Evolutionary conservation across 108 stramenopile genomes (phyloP), one percentile per base, ranked within the genome.

Genomic region (Chaetoceros muelleri): DNA sequence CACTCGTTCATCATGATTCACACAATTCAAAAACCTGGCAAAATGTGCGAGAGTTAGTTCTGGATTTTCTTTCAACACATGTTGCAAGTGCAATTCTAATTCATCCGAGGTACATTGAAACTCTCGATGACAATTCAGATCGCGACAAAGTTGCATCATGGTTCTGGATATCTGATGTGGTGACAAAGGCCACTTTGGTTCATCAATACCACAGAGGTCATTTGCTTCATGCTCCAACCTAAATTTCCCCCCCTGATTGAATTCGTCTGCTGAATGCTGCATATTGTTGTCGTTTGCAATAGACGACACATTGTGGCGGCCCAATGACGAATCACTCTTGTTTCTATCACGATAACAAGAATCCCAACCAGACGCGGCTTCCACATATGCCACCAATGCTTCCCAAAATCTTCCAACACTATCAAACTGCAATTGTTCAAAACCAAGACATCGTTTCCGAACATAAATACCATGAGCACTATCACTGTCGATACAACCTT

Each of bases 1-100:
- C 8, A 69, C 70, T 26, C 84, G 79, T 63, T 94, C 86, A 21
- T 80, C 73, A 50, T 82, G 63, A 25, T 72, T 67, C 19, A 94
- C 56, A 60, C 85, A 91, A 48, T 86, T 81, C 24, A 93, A 61
- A 61, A 78, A 93, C 19, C 80, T 56, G 34, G 90, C 64, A 58
- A 92, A 95, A 67, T 89, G 84, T 25, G 81, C 72, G 25, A 82
- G 73, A 22, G 94, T 84, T 18, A 85, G 64, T 55, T 92, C 93
- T 8, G 93, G 90, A 47, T 84, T 52, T 20, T 75, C 67, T 22
- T 61, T 31, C 34, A 77, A 47, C 51, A 72, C 30, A 8, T 48
- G 25, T 30, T 56, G 60, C 22, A 72, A 34, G 21, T 77, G 48
- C 1, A 69, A 27, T 31, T 70, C 66, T 44, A 68, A 56, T 25